A percentile compares a stretch with the other conserved stretches of the same genome.
Conservation (phyloP, 106 monocot species). For the Ottelia alismoides region DNA sequence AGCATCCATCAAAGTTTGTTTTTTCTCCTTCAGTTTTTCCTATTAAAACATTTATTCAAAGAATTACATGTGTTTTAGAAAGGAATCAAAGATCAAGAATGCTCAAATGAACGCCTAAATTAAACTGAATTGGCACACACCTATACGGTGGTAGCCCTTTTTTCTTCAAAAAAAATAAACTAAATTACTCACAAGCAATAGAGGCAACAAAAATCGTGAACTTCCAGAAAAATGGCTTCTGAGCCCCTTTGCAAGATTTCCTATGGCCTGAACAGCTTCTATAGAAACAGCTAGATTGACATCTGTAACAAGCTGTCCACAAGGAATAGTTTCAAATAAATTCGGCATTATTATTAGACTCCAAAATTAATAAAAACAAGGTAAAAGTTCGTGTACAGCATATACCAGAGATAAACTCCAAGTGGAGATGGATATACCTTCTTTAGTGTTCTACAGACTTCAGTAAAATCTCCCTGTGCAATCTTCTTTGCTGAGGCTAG, state of each 20-base stretch:
- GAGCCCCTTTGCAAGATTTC: constrained; percentile 80
- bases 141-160: no score
- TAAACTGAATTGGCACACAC: no score
- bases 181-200: constrained; percentile 66
- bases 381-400: background rate
- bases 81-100: no score
- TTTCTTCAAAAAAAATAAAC: no score
- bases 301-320: constrained; percentile 81
- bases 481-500: constrained; percentile 88
- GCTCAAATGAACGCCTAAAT: background rate
- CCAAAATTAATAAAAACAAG: background rate
- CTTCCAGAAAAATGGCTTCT: constrained; percentile 84
- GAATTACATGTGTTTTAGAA: no score
- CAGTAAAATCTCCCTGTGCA: constrained; percentile 89
- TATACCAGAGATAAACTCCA: background rate
- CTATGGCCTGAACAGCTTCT: constrained; percentile 91
- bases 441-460: constrained; percentile 80
- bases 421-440: constrained; percentile 36
- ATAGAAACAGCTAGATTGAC: constrained; percentile 94
- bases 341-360: no score
- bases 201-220: constrained; percentile 71
- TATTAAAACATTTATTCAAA: no score
- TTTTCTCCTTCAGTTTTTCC: constrained; percentile 99
- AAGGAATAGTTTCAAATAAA: no score
- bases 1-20: constrained; percentile 51